Percentiles rank a stretch among this genome's conserved stretches.
Evolutionary conservation across 768 basidiomycete species (phyloP).

Genomic region (Leccinum longicurvipes): DNA sequence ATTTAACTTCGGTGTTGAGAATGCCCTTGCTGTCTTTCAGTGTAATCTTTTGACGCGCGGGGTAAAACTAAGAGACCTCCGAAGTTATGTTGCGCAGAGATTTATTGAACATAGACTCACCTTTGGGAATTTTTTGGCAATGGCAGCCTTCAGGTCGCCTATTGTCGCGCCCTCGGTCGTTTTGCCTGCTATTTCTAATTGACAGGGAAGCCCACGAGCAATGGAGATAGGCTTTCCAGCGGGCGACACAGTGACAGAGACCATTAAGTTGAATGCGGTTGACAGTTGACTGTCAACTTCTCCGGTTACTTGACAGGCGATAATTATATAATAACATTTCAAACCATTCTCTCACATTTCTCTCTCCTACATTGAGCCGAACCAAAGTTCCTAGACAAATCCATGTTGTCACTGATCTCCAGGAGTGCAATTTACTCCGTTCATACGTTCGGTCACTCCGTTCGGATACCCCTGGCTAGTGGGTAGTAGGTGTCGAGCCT

Average conservation of each 20-base stretch:
- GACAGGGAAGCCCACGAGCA: slow-evolving; percentile 49
- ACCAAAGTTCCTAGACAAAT: no score
- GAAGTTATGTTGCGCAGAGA: neutral
- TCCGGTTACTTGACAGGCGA: neutral
- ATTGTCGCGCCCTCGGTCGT: slow-evolving; percentile 51
- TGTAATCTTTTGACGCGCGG: slow-evolving; percentile 70
- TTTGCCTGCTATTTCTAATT: slow-evolving; percentile 46
- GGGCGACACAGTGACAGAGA: slow-evolving; percentile 51
- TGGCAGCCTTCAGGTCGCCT: slow-evolving; percentile 62
- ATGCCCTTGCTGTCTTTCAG: slow-evolving; percentile 58
- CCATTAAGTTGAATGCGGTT: slow-evolving; percentile 35
- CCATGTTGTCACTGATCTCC: slow-evolving; percentile 14
- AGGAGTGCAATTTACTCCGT: neutral
- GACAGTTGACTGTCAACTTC: neutral
- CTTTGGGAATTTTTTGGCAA: slow-evolving; percentile 54
- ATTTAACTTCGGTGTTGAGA: slow-evolving; percentile 58
- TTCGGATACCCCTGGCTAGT: slow-evolving; percentile 8
- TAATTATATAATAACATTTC: no score
- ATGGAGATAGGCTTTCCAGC: slow-evolving; percentile 45
- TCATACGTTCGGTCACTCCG: neutral
- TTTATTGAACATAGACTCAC: slow-evolving; percentile 27
- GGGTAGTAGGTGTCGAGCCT: neutral
- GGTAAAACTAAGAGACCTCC: slow-evolving; percentile 51
- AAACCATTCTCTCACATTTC: neutral
- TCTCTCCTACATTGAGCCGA: no score